Conservation (phyloP, 2,329 filamentous ascomycete genomes). For the Remersonia thermophila region DNA sequence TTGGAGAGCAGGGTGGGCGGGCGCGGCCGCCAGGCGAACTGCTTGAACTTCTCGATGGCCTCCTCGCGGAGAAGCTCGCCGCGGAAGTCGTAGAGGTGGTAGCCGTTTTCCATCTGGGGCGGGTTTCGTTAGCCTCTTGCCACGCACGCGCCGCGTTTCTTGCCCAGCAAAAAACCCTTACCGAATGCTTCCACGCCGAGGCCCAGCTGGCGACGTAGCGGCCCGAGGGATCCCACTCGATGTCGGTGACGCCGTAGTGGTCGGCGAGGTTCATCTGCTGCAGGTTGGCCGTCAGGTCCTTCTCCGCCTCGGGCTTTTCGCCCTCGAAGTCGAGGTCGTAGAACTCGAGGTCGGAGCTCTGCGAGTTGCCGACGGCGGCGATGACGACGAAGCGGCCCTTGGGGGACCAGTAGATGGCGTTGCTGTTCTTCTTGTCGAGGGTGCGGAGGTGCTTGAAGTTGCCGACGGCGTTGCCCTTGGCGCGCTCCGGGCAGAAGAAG, state of each 20-base stretch:
- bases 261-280: slow-evolving; percentile 89
- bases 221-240: slow-evolving; percentile 96
- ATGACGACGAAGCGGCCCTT: slow-evolving; percentile 90
- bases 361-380: slow-evolving; percentile 81
- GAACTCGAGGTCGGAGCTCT: slow-evolving; percentile 93
- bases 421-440: slow-evolving; percentile 98
- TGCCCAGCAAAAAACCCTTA: slow-evolving; percentile 36
- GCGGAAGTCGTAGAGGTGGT: slow-evolving; percentile 95
- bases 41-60: slow-evolving; percentile 93
- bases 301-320: slow-evolving; percentile 84
- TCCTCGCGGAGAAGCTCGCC: slow-evolving; percentile 83
- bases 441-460: slow-evolving; percentile 96
- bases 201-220: slow-evolving; percentile 90
- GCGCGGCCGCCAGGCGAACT: slow-evolving; percentile 87
- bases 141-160: too few species aligned
- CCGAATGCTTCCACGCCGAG: slow-evolving; percentile 88
- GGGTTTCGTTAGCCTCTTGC: slow-evolving; percentile 6
- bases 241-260: slow-evolving; percentile 94
- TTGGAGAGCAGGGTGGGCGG: slow-evolving; percentile 84
- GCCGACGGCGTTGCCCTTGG: slow-evolving; percentile 66
- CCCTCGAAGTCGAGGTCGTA: slow-evolving; percentile 97
- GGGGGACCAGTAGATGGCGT: slow-evolving; percentile 98
- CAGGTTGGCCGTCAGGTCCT: slow-evolving; percentile 87
- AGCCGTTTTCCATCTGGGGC: slow-evolving; percentile 91
- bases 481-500: slow-evolving; percentile 95